Evolutionary conservation across 176 grass and related monocot species (phyloP).

Genomic region (Rhynchospora breviuscula): DNA sequence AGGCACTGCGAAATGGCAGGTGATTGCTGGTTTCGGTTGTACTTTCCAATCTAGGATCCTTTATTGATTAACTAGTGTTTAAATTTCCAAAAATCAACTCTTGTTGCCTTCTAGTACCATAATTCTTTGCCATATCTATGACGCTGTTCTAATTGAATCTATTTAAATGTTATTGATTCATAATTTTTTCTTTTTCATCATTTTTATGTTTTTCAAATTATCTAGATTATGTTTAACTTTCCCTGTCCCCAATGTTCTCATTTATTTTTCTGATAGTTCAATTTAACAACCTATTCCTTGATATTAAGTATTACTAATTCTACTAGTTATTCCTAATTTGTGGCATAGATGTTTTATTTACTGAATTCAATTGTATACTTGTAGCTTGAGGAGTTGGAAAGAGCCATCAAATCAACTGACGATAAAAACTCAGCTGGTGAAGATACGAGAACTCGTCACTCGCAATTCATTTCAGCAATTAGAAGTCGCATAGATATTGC

Average conservation of each 20-base stretch:
- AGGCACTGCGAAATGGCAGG: slow-evolving; percentile 87
- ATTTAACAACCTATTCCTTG: neutral
- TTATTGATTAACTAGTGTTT: neutral
- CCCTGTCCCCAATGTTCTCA: neutral
- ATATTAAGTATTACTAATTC: neutral
- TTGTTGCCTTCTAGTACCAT: neutral
- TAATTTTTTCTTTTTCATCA: neutral
- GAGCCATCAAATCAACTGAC: slow-evolving; percentile 51
- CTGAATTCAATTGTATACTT: slow-evolving; percentile 3
- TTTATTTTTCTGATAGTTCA: neutral
- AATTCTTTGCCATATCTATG: neutral
- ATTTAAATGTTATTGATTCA: neutral
- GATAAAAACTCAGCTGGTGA: slow-evolving; percentile 41
- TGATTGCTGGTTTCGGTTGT: slow-evolving; percentile 16
- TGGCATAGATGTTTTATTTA: neutral
- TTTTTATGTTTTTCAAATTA: neutral
- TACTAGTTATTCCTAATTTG: neutral
- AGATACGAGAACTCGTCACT: slow-evolving; percentile 57
- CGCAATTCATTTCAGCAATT: slow-evolving; percentile 60
- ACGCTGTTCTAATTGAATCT: neutral
- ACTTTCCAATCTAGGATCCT: neutral
- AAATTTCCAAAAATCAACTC: neutral
- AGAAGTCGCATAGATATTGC: slow-evolving; percentile 52
- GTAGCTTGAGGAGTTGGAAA: slow-evolving; percentile 80
- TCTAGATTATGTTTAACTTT: neutral